phyloP scores from a whole-genome alignment of 1,284 basidiomycete genomes.

The Psilocybe mexicana region DNA sequence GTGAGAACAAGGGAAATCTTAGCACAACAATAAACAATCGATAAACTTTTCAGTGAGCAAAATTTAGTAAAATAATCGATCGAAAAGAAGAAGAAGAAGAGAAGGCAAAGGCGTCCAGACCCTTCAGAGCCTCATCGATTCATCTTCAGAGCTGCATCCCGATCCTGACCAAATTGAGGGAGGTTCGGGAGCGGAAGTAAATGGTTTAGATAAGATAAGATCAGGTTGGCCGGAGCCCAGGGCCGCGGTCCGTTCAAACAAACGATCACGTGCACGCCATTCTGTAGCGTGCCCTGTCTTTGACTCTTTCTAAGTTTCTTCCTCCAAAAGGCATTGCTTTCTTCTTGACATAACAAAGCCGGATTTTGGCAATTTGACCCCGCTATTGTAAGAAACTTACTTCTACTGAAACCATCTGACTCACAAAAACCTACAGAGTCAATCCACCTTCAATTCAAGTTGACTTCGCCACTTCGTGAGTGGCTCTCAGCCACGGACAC shows the following conservation, averaged over 20 bases:
- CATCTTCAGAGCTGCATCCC: too few relatives aligned
- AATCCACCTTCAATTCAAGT: too few relatives aligned
- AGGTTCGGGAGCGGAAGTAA: too few relatives aligned
- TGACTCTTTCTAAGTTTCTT: neutral
- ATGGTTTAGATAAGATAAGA: conserved; percentile 10
- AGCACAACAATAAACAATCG: neutral
- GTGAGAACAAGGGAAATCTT: neutral
- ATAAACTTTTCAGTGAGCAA: neutral
- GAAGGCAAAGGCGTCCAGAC: too few relatives aligned
- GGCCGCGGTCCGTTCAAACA: neutral
- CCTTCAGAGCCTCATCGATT: too few relatives aligned
- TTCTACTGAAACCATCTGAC: too few relatives aligned
- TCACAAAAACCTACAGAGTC: too few relatives aligned
- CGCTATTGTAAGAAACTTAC: too few relatives aligned
- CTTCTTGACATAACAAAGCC: too few relatives aligned
- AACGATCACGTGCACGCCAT: conserved; percentile 9
- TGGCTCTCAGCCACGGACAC: neutral
- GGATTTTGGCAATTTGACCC: too few relatives aligned
- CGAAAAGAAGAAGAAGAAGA: neutral
- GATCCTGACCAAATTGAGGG: too few relatives aligned
- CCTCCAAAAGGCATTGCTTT: neutral
- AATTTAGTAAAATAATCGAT: neutral
- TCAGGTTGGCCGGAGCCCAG: neutral
- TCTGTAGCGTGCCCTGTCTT: neutral
- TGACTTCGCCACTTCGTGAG: too few relatives aligned